Base-by-base conservation (phyloP, 768 basidiomycete species). In the Lactarius evosmus region DNA sequence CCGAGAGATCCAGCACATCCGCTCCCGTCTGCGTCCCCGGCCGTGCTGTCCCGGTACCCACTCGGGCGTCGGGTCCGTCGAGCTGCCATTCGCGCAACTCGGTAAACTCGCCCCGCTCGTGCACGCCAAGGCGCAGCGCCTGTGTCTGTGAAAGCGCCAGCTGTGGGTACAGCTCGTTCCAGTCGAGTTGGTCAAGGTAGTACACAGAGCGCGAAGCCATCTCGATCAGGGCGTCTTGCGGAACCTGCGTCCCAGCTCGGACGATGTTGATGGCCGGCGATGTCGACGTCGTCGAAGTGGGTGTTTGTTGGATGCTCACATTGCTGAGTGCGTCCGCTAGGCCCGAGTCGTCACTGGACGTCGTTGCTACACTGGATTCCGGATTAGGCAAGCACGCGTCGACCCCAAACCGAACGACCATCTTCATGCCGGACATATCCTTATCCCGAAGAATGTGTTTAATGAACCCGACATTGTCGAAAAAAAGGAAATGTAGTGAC, bases 91-190 rank as follows among this genome's bases (percentile, higher is more conserved):
- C 86, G 56, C 79, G 74, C 7, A 87, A 74, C 11, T 74, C 71
- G 4, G 71, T 68, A 72, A 91, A 90, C 1, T 44, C 73, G 1
- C 89, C 89, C 3, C 77, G 72, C 16, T 75, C 69, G 70, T 91
- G 88, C 46, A 81, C 74, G 0, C 81, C 88, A 58, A 88, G 74
- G 70, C 82, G 85, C 62, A 85, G 78, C 67, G 83, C 80, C 2
- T 79, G 74, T 0, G 86, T 90, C 70, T 86, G 85, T 7, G 89
- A 88, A 60, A 91, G 79, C 70, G 81, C 86, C 14, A 90, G 74
- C 70, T 90, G 88, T 0, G 85, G 82, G 71, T 84, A 89, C 1
- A 77, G 74, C 14, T 88, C 85, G 32, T 69, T 75, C 87, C 87
- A 89, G 69, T 86, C 76, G 62, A 77, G 76, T 4, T 50, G 34